These are phyloP conservation scores for Sinapis alba DNA, from an alignment of 441 rosid genomes.

Conservation along the genomic window DNA sequence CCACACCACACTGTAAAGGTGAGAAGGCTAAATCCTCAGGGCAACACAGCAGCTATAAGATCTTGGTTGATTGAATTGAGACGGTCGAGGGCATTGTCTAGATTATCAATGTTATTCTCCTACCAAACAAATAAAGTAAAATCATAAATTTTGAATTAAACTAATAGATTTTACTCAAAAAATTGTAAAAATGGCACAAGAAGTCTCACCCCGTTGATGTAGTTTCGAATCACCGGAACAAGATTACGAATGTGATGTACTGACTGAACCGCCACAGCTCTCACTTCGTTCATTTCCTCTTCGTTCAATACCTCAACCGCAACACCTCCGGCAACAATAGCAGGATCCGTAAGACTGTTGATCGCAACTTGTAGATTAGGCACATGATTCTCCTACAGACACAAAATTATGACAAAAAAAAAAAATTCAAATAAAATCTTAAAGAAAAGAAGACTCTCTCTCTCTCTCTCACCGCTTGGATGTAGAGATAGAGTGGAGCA, in stretches of 20 bases:
- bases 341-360: not conserved
- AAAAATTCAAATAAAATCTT: too few species aligned
- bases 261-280: not conserved
- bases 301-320: not conserved
- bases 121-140: too few species aligned
- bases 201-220: not conserved
- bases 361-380: not conserved
- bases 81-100: not conserved
- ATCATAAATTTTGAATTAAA: too few species aligned
- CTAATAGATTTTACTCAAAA: too few species aligned
- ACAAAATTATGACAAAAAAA: too few species aligned
- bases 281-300: not conserved
- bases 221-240: not conserved
- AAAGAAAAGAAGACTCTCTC: too few species aligned
- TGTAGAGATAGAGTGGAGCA: not conserved
- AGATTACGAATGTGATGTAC: not conserved
- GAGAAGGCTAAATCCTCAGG: not conserved
- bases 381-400: not conserved
- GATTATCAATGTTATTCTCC: not conserved
- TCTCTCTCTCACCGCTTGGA: not conserved
- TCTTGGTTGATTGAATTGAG: not conserved
- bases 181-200: not conserved
- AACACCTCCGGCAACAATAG: not conserved
- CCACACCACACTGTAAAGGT: too few species aligned
- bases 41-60: not conserved